These are phyloP conservation scores for Colletotrichum australisinense DNA, from an alignment of 2,329 filamentous ascomycete genomes.

Conservation along the genomic window DNA sequence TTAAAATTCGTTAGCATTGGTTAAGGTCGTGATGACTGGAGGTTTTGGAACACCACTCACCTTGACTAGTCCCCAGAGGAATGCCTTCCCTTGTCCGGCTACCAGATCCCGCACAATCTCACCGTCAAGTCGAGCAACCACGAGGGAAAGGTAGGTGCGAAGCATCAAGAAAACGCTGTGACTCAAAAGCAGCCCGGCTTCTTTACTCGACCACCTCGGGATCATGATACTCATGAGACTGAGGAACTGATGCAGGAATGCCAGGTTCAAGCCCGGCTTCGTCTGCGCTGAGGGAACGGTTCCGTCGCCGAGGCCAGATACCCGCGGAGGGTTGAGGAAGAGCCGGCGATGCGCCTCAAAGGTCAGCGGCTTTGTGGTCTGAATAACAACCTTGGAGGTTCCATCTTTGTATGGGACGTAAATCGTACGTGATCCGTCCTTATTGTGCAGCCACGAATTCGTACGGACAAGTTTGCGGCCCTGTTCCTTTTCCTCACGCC, in stretches of 20 bases:
- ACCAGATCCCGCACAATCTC: slow-evolving; percentile 97
- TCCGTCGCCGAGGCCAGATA: slow-evolving; percentile 80
- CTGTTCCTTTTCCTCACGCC: slow-evolving; percentile 82
- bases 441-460: slow-evolving; percentile 93
- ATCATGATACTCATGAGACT: slow-evolving; percentile 98
- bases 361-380: slow-evolving; percentile 89
- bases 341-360: slow-evolving; percentile 96
- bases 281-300: slow-evolving; percentile 88
- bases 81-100: slow-evolving; percentile 90
- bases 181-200: slow-evolving; percentile 88
- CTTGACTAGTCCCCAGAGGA: slow-evolving; percentile 89
- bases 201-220: slow-evolving; percentile 93
- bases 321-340: slow-evolving; percentile 90
- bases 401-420: slow-evolving; percentile 92
- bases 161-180: slow-evolving; percentile 92
- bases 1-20: slow-evolving; percentile 31
- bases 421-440: slow-evolving; percentile 94
- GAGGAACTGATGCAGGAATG: slow-evolving; percentile 96
- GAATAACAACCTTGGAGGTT: slow-evolving; percentile 91
- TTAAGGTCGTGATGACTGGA: too few species aligned
- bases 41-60: slow-evolving; percentile 45
- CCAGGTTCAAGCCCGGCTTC: slow-evolving; percentile 93
- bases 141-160: slow-evolving; percentile 91
- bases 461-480: slow-evolving; percentile 84
- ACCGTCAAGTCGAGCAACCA: slow-evolving; percentile 93